phyloP scores from a whole-genome alignment of 768 basidiomycete genomes.

The Suillus fuscotomentosus region DNA sequence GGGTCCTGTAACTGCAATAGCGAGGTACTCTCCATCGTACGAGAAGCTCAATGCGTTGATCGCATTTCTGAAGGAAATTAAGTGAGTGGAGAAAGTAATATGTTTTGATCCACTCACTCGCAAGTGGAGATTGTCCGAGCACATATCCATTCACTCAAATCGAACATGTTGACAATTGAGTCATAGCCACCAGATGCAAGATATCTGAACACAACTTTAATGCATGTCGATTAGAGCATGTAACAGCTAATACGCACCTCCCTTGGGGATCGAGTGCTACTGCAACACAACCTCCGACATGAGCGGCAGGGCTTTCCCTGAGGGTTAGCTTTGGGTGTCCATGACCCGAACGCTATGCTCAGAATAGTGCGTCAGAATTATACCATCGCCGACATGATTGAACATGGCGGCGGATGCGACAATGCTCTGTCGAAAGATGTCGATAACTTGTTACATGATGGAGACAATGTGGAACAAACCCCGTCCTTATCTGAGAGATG shows the following conservation, averaged over 20 bases:
- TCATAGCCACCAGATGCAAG: slow-evolving; percentile 80
- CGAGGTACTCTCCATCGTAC: slow-evolving; percentile 79
- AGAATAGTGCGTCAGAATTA: slow-evolving; percentile 63
- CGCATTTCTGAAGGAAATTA: slow-evolving; percentile 46
- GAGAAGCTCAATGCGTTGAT: slow-evolving; percentile 79
- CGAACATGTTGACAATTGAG: slow-evolving; percentile 81
- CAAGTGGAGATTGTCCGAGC: slow-evolving; percentile 72
- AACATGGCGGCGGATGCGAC: slow-evolving; percentile 67
- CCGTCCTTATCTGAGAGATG: slow-evolving; percentile 33
- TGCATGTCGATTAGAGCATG: not conserved
- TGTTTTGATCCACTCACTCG: slow-evolving; percentile 54
- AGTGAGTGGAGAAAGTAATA: not conserved
- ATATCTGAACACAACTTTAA: slow-evolving; percentile 43
- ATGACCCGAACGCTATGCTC: slow-evolving; percentile 67
- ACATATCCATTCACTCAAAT: slow-evolving; percentile 78
- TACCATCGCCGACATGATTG: slow-evolving; percentile 71
- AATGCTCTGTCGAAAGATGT: slow-evolving; percentile 34
- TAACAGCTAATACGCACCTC: slow-evolving; percentile 36
- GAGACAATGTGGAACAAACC: slow-evolving; percentile 6
- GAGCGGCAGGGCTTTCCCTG: slow-evolving; percentile 65
- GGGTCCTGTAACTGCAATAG: slow-evolving; percentile 66
- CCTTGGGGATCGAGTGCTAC: slow-evolving; percentile 78
- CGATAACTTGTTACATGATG: not conserved
- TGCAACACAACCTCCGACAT: slow-evolving; percentile 78
- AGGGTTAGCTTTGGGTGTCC: slow-evolving; percentile 59